Evolutionary conservation across 495 filamentous ascomycete species (phyloP), one percentile per base, ranked within the genome.

Genomic region (Elaphomyces granulatus): DNA sequence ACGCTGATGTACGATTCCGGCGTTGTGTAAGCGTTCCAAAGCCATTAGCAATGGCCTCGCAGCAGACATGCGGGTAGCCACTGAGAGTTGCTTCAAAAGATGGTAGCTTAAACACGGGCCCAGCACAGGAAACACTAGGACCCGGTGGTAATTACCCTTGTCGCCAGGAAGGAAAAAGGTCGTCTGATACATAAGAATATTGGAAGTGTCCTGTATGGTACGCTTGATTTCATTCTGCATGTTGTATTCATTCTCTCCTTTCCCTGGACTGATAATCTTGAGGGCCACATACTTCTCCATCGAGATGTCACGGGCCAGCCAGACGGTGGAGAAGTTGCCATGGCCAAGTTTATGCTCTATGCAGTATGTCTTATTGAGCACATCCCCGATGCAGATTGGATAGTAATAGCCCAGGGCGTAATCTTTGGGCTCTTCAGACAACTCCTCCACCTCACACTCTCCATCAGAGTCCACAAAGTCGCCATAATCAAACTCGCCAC

Each of bases 51-150:
- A 46, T 37, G 54, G 50, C 32, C 31, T 48, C 39, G 54, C 54
- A 26, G 54, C 58, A 32, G 50, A 49, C 52, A 59, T 54, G 20
- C 52, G 49, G 49, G 36, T 41, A 20, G 45, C 36, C 38, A 48
- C 42, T 19, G 48, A 41, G n/a, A 45, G 38, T 14, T 34, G 20
- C 16, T 6, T 26, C 32, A 49, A 30, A 26, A n/a, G 38, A 32
- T 21, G 10, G 32, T 37, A 35, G 37, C 45, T 28, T 39, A 60
- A 45, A 32, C 38, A 51, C 36, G 53, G 53, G 32, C 57, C 55
- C 49, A 49, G 48, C 41, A 49, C n/a, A 19, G 36, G 56, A 28
- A 55, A 47, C 17, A 61, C 54, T 14, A 55, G 21, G 15, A 61
- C 53, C 38, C 38, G 45, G 44, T 56, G 43, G 26, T 47, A 38